Evolutionary conservation across 108 stramenopile genomes (phyloP), one percentile per base, ranked within the genome.

Genomic region (Nitzschia sp.): DNA sequence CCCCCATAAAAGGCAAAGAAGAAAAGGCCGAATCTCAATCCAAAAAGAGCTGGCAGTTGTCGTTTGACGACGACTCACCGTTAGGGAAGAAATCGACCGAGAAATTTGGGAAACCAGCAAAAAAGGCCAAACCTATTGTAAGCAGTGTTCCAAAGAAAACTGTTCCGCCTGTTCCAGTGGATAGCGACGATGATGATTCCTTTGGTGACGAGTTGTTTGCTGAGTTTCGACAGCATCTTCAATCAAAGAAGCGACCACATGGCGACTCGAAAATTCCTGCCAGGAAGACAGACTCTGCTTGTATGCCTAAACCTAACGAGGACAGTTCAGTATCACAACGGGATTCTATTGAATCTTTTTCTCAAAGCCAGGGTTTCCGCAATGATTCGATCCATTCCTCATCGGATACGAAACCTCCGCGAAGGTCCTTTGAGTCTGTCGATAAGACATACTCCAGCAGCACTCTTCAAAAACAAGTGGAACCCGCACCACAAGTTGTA

Each of bases 191-290:
- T 25, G 53, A 54, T 8, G 53, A 54, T 8, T 22, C 53, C 8
- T 54, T 54, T 54, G 53, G 53, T 20, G 53, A 25, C 3, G 24
- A 54, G 1, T 12, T 24, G 53, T 54, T 54, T 54, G 22, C 20
- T 3, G 53, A 21, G 21, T 54, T 54, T 6, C 53, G 53, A 21
- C 22, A 12, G 3, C 53, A 24, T 6, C 22, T 54, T 3, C 19
- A 25, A 8, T 25, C 20, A 12, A 54, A 54, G 39, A 20, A 60
- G 6, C 15, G 38, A 21, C 29, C 41, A 37, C 14, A 14, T 5
- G 9, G 59, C 39, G 46, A 48, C 5, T 48, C n/a, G 46, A 15
- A 48, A 48, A 17, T 48, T 34, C 29, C 29, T 3, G 46, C 46
- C 5, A 48, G 5, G n/a, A 48, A 48, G 6, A 6, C 46, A 48